These are phyloP conservation scores for Solanum okadae DNA, from an alignment of 257 asterid genomes.

Conservation along the genomic window DNA sequence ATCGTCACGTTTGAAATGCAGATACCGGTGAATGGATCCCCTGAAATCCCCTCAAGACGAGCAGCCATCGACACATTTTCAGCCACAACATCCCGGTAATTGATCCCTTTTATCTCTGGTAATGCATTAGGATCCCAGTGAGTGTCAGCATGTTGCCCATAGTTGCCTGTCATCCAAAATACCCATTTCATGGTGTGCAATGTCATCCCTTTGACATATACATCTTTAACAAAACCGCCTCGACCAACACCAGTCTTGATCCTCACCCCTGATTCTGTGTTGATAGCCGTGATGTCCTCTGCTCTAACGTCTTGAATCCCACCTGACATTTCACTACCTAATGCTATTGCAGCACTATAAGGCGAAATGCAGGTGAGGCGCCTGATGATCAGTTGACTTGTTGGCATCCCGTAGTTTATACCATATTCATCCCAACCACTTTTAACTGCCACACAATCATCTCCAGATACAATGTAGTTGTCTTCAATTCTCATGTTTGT, in stretches of 20 bases:
- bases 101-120: constrained; percentile 1
- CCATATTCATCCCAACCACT: constrained; percentile 20
- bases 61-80: constrained; percentile 8
- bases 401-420: constrained; percentile 5
- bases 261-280: constrained; percentile 13
- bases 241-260: constrained; percentile 13
- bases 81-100: constrained; percentile 10
- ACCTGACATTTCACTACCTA: constrained; percentile 17
- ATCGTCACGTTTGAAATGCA: constrained; percentile 6
- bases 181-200: constrained; percentile 8
- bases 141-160: constrained; percentile 8
- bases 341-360: constrained; percentile 10
- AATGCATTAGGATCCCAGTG: constrained; percentile 9
- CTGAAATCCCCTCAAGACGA: constrained; percentile 2
- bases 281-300: constrained; percentile 4
- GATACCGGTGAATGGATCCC: constrained; percentile 9
- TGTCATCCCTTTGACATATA: constrained; percentile 9
- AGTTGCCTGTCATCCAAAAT: constrained; percentile 11
- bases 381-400: constrained; percentile 2
- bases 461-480: constrained; percentile 11
- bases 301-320: constrained; percentile 9
- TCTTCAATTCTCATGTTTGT: constrained; percentile 4
- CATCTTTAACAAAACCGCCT: constrained; percentile 10
- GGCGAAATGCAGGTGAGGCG: constrained; percentile 13
- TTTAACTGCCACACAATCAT: constrained; percentile 13